These are phyloP conservation scores for Pseudodiploospora longispora DNA, from an alignment of 2,329 filamentous ascomycete species.

Conservation along the genomic window DNA sequence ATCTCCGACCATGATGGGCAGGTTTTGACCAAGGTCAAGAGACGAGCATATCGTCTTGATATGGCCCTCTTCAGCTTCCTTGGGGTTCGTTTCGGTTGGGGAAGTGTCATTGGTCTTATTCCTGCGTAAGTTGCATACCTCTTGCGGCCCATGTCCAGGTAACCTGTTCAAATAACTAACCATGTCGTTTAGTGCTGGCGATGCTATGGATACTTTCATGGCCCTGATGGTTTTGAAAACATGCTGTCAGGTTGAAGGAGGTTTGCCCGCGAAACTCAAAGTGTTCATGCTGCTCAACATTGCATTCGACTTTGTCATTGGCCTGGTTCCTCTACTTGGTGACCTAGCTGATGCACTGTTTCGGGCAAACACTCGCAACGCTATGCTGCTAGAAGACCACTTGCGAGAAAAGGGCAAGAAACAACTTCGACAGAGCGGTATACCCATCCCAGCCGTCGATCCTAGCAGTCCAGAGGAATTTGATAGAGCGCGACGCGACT, in stretches of 20 bases:
- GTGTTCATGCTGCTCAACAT: constrained; percentile 77
- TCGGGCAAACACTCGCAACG: constrained; percentile 71
- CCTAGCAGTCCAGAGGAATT: constrained; percentile 46
- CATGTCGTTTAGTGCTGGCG: constrained; percentile 52
- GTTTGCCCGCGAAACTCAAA: constrained; percentile 54
- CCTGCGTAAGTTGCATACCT: constrained; percentile 55
- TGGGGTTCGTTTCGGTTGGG: constrained; percentile 83
- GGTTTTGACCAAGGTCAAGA: constrained; percentile 78
- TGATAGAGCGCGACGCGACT: constrained; percentile 30
- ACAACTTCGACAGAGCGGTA: constrained; percentile 39
- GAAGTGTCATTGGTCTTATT: constrained; percentile 73
- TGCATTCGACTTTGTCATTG: constrained; percentile 62
- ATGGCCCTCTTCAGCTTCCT: constrained; percentile 74
- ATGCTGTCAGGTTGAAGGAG: constrained; percentile 68
- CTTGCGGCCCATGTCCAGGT: background rate
- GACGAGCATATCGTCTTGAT: constrained; percentile 78
- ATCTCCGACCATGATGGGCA: constrained; percentile 75
- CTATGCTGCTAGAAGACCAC: constrained; percentile 58
- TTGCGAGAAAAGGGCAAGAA: constrained; percentile 61
- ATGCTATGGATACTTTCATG: constrained; percentile 64
- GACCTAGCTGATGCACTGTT: constrained; percentile 65
- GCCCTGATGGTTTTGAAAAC: constrained; percentile 67
- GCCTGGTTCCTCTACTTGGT: constrained; percentile 68
- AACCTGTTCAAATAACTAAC: background rate
- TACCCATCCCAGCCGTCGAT: constrained; percentile 38